Percentiles rank a stretch among this genome's conserved stretches.
phyloP scores from a whole-genome alignment of 441 rosid species.

The Erodium moschatum region DNA sequence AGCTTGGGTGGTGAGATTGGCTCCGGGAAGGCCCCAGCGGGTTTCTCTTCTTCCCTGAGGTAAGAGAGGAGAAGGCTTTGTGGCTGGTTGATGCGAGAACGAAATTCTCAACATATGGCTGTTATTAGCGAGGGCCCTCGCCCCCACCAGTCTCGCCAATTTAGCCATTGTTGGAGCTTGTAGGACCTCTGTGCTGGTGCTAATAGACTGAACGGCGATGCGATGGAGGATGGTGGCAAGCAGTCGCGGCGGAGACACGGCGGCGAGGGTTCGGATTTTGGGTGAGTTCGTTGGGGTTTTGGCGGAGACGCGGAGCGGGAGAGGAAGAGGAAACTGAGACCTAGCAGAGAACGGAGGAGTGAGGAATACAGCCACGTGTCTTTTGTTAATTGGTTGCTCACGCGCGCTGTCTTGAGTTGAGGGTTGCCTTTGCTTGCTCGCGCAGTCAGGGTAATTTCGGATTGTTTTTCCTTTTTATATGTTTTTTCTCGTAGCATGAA shows the following conservation, averaged over 20 bases:
- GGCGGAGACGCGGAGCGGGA: neutral
- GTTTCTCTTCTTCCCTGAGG: neutral
- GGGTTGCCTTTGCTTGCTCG: neutral
- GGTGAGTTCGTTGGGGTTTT: neutral
- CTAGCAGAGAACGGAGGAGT: neutral
- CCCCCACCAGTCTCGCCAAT: neutral
- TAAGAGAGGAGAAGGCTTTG: neutral
- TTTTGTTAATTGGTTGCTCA: neutral
- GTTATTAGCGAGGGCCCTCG: neutral
- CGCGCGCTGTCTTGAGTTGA: neutral
- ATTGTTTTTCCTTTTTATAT: too few species aligned
- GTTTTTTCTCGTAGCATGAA: neutral
- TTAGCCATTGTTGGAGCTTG: neutral
- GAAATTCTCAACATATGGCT: neutral
- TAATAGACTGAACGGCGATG: too few species aligned
- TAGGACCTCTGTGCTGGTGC: neutral
- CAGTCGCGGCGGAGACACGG: too few species aligned
- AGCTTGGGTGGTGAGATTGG: slow-evolving; percentile 3
- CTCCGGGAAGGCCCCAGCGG: neutral
- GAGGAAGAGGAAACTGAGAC: neutral
- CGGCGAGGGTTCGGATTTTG: neutral
- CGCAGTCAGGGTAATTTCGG: neutral
- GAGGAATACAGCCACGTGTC: neutral
- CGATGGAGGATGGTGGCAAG: too few species aligned
- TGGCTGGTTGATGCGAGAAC: neutral